Conservation (phyloP, 805 yeast genomes). For the Teunomyces kruisii region DNA sequence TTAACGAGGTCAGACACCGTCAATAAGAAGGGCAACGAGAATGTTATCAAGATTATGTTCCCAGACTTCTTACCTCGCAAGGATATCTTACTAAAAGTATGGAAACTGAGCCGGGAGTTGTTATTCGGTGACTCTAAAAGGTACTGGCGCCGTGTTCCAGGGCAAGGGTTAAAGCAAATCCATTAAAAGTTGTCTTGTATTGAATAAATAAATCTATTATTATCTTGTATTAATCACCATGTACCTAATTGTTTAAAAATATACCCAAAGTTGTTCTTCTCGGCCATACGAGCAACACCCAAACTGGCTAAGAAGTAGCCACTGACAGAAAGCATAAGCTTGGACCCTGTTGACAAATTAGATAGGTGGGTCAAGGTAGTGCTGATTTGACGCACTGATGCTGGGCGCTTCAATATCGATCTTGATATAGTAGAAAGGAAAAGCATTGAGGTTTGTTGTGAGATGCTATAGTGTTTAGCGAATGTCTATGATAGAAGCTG, state of each 20-base stretch:
- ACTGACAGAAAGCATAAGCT: constrained; percentile 3
- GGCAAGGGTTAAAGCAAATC: constrained; percentile 32
- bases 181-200: background rate
- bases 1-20: constrained; percentile 39
- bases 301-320: constrained; percentile 26
- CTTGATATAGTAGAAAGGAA: constrained; percentile 2
- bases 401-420: constrained; percentile 2
- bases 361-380: constrained; percentile 1
- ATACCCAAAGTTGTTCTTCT: constrained; percentile 26
- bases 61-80: constrained; percentile 44
- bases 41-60: constrained; percentile 35
- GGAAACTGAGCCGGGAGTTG: constrained; percentile 38
- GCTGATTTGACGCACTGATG: background rate
- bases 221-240: constrained; percentile 6
- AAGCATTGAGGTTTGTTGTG: background rate
- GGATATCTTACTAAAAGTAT: constrained; percentile 38
- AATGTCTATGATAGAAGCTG: too few relatives aligned
- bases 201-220: background rate
- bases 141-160: constrained; percentile 37
- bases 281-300: constrained; percentile 31
- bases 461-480: background rate
- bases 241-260: constrained; percentile 33
- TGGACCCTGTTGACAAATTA: background rate
- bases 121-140: constrained; percentile 31
- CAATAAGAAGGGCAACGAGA: constrained; percentile 11